These are phyloP conservation scores for Chlamydomonas reinhardtii DNA, from an alignment of 163 green algal species.

Conservation along the genomic window DNA sequence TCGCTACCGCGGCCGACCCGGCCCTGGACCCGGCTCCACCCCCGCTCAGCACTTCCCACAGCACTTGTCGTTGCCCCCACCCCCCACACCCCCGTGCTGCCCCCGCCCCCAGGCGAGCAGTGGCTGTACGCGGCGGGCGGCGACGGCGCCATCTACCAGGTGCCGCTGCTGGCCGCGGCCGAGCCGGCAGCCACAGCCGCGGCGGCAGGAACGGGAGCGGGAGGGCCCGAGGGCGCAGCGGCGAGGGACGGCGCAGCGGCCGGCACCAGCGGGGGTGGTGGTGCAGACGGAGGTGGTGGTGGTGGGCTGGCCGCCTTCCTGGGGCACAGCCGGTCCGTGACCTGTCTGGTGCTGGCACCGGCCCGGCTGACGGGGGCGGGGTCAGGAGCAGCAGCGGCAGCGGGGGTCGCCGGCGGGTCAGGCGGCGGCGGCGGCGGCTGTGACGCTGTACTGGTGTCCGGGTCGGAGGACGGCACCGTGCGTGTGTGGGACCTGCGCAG, in stretches of 20 bases:
- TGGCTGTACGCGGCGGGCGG: conserved; percentile 74
- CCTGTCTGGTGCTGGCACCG: conserved; percentile 46
- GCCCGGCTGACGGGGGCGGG: not conserved
- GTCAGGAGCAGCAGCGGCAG: not conserved
- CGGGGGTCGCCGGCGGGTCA: not conserved
- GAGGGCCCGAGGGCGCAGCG: not conserved
- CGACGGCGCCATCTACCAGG: conserved; percentile 81
- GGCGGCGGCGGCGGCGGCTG: not conserved
- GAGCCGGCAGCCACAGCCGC: not conserved
- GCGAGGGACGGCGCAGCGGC: not conserved
- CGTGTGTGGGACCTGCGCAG: conserved; percentile 82
- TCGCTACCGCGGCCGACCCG: too few species aligned
- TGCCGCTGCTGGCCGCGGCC: conserved; percentile 19
- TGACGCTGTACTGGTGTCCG: conserved; percentile 61
- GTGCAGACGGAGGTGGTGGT: not conserved
- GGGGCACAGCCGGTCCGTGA: conserved; percentile 56
- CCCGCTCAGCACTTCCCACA: too few species aligned
- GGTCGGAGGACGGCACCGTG: conserved; percentile 77
- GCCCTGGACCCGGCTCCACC: too few species aligned
- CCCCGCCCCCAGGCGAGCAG: conserved; percentile 66
- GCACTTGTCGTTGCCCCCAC: too few species aligned
- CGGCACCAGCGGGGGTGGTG: not conserved
- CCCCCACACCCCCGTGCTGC: too few species aligned
- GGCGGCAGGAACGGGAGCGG: not conserved
- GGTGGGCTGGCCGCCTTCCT: conserved; percentile 20